Percentiles rank a stretch among this genome's conserved stretches.
Conservation (phyloP, 192 early-diverging fungal genomes). For the Coemansia sp. region DNA sequence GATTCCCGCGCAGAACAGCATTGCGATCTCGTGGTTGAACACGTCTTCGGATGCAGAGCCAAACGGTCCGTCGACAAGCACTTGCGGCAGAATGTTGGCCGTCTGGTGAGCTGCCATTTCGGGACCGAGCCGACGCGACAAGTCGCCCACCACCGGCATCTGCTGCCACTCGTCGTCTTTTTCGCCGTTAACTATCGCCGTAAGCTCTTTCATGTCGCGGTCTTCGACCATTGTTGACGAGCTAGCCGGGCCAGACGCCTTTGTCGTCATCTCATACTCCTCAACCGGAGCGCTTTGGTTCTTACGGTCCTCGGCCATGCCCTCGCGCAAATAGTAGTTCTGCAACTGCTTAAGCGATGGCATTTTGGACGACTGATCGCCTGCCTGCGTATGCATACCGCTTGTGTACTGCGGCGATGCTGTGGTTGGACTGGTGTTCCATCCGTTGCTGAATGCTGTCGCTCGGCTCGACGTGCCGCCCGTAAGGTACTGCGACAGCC, state of each 20-base stretch:
- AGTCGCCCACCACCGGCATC: slow-evolving; percentile 9
- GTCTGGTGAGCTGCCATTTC: slow-evolving; percentile 29
- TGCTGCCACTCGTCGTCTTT: slow-evolving; percentile 29
- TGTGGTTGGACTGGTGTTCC: slow-evolving; percentile 8
- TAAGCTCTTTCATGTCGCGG: slow-evolving; percentile 32
- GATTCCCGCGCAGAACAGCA: slow-evolving; percentile 81
- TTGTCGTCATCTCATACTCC: slow-evolving; percentile 30
- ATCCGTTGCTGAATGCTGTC: slow-evolving; percentile 10
- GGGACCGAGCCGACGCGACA: slow-evolving; percentile 9
- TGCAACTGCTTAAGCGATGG: slow-evolving; percentile 53
- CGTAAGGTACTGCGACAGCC: slow-evolving; percentile 45
- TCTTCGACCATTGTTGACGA: slow-evolving; percentile 25
- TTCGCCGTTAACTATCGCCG: slow-evolving; percentile 35
- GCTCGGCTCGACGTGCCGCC: slow-evolving; percentile 4
- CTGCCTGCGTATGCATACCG: background rate
- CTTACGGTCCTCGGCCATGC: slow-evolving; percentile 8
- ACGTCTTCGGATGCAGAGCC: slow-evolving; percentile 80
- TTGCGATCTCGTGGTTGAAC: slow-evolving; percentile 73
- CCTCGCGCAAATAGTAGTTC: slow-evolving; percentile 46
- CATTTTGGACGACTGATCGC: slow-evolving; percentile 17
- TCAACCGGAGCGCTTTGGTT: slow-evolving; percentile 6
- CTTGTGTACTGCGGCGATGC: slow-evolving; percentile 1
- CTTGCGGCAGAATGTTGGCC: slow-evolving; percentile 58
- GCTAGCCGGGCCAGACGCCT: slow-evolving; percentile 7
- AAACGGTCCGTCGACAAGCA: slow-evolving; percentile 78